Evolutionary conservation across 441 rosid species (phyloP).

Genomic region (Corymbia calophylla): DNA sequence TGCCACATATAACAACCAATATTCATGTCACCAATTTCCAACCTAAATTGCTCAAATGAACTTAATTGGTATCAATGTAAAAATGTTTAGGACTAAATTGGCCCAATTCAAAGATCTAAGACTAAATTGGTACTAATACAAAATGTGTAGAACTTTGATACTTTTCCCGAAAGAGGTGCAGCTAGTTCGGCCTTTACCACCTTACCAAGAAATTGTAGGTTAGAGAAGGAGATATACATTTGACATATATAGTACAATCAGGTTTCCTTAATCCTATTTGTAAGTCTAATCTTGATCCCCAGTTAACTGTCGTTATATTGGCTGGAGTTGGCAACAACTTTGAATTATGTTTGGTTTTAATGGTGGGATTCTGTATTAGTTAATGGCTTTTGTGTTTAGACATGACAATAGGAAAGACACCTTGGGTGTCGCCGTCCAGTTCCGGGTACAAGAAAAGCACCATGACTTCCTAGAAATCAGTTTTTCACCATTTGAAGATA

Average conservation of each 20-base stretch:
- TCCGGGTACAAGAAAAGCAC: not conserved
- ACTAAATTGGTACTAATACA: no score
- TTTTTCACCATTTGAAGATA: not conserved
- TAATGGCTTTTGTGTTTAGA: not conserved
- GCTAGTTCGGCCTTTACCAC: not conserved
- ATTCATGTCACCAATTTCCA: fast-evolving
- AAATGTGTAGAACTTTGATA: no score
- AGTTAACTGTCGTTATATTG: not conserved
- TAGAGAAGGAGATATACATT: not conserved
- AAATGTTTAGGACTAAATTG: no score
- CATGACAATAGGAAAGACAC: not conserved
- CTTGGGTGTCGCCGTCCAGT: no score
- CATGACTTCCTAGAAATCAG: not conserved
- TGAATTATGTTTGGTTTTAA: not conserved
- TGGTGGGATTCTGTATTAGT: not conserved
- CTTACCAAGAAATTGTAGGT: not conserved
- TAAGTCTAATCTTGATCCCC: not conserved
- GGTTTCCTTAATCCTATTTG: not conserved
- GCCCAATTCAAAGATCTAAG: no score
- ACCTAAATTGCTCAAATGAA: fast-evolving
- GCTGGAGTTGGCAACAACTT: not conserved
- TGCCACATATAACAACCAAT: fast-evolving
- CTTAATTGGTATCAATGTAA: fast-evolving
- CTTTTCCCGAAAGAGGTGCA: not conserved
- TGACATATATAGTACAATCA: not conserved